These are phyloP conservation scores for Solanum peruvianum DNA, from an alignment of 257 asterid genomes.

Conservation along the genomic window DNA sequence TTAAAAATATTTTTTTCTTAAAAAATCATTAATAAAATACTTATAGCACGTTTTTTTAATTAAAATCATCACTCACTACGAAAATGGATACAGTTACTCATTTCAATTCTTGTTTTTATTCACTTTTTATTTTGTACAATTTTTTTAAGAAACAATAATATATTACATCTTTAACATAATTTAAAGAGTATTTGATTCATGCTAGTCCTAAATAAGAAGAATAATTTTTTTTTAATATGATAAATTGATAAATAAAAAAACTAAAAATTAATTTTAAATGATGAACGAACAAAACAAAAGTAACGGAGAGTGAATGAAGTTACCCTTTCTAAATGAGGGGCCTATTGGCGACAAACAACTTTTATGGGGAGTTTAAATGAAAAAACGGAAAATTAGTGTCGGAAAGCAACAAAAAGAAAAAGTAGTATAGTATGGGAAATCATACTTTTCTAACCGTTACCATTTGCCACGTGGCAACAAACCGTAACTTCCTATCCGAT, in stretches of 20 bases:
- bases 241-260: too few relatives aligned
- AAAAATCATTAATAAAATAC: too few relatives aligned
- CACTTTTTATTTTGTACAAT: background rate
- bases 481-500: background rate
- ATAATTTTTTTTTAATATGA: too few relatives aligned
- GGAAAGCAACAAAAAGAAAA: background rate
- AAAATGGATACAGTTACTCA: background rate
- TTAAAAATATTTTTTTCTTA: too few relatives aligned
- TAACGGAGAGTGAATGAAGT: background rate
- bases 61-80: background rate
- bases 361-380: background rate
- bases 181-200: background rate
- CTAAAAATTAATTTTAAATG: too few relatives aligned
- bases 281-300: background rate
- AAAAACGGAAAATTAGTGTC: background rate
- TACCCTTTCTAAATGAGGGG: background rate
- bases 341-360: background rate
- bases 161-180: too few relatives aligned
- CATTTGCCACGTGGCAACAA: constrained; percentile 12
- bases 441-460: constrained; percentile 11
- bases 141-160: too few relatives aligned
- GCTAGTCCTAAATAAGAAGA: background rate
- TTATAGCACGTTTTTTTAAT: too few relatives aligned
- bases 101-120: background rate
- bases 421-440: background rate